Evolutionary conservation across 345 rosid species (phyloP).

Genomic region (Schrenkiella parvula): DNA sequence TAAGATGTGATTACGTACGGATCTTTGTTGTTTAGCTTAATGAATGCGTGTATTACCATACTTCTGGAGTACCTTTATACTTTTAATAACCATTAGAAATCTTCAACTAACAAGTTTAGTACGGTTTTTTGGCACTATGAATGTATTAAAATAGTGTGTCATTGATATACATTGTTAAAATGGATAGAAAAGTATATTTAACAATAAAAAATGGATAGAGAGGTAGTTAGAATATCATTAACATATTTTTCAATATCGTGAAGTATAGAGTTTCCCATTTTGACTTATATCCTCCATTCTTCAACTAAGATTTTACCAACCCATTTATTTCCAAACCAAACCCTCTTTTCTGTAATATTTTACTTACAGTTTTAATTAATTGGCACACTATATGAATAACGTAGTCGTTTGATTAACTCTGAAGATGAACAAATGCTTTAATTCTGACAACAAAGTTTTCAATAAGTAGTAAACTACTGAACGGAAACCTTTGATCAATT

Average conservation of each 20-base stretch:
- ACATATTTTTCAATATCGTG: background rate
- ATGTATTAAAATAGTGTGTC: background rate
- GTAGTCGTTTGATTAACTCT: background rate
- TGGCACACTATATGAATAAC: background rate
- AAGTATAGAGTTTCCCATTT: slow-evolving; percentile 9
- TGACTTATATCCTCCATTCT: slow-evolving; percentile 13
- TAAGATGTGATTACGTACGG: too few relatives aligned
- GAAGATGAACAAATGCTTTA: background rate
- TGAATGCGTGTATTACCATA: too few relatives aligned
- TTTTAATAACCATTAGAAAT: background rate
- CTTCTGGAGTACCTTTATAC: background rate
- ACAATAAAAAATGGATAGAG: background rate
- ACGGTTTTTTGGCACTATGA: background rate
- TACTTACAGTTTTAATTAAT: background rate
- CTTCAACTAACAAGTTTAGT: background rate
- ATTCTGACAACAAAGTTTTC: background rate
- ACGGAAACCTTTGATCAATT: background rate
- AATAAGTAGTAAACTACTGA: background rate
- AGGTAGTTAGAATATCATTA: slow-evolving; percentile 8
- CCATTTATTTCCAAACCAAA: background rate
- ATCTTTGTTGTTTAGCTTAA: too few relatives aligned
- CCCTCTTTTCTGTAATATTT: background rate
- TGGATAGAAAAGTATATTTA: background rate
- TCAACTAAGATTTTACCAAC: background rate
- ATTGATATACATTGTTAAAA: background rate